Evolutionary conservation across 257 asterid species (phyloP).

Genomic region (Penstemon newberryi): DNA sequence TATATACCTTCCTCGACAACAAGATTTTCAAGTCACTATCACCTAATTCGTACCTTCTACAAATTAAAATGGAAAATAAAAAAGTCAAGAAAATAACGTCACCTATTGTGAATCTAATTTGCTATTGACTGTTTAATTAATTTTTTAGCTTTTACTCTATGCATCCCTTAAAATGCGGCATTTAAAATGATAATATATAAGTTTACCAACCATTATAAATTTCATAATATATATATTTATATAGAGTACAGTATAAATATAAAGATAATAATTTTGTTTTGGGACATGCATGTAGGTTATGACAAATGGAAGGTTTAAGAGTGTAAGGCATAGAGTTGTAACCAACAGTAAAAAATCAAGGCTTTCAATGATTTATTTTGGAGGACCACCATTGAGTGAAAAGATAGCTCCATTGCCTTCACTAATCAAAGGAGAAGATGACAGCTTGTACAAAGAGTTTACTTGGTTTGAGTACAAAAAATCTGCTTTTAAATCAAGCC

Average conservation of each 20-base stretch:
- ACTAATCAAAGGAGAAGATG: slow-evolving; percentile 45
- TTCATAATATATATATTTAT: too few species aligned
- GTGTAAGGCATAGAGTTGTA: slow-evolving; percentile 57
- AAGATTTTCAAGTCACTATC: slow-evolving; percentile 16
- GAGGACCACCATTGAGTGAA: slow-evolving; percentile 68
- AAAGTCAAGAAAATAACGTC: not conserved
- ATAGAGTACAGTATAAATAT: too few species aligned
- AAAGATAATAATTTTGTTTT: too few species aligned
- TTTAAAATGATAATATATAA: too few species aligned
- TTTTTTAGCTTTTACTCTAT: too few species aligned
- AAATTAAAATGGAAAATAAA: not conserved
- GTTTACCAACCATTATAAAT: too few species aligned
- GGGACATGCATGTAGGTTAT: slow-evolving; percentile 39
- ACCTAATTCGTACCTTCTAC: not conserved
- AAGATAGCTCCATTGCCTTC: slow-evolving; percentile 64
- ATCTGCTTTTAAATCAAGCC: slow-evolving; percentile 49
- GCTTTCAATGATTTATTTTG: slow-evolving; percentile 68
- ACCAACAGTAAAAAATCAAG: slow-evolving; percentile 51
- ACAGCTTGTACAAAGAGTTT: slow-evolving; percentile 62
- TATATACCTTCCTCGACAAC: slow-evolving; percentile 19
- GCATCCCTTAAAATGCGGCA: too few species aligned
- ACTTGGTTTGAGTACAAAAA: slow-evolving; percentile 72
- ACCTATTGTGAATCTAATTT: too few species aligned
- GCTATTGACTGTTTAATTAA: too few species aligned
- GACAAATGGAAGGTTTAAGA: slow-evolving; percentile 67